Conservation (phyloP, 2,329 filamentous ascomycete genomes). For the Teratosphaeria gauchensis region DNA sequence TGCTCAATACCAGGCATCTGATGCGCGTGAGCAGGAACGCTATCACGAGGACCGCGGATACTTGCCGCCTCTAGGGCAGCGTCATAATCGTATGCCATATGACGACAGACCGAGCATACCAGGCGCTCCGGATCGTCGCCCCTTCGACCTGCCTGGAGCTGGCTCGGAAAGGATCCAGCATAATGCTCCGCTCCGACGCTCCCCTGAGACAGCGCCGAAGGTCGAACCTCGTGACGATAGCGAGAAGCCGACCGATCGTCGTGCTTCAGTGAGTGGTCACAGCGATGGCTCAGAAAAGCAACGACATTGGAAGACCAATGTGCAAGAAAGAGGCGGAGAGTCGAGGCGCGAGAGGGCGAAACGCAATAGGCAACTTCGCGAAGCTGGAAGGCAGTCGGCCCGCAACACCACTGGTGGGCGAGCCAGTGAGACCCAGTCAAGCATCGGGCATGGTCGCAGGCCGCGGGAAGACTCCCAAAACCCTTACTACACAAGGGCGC, state of each 20-base stretch:
- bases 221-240: background rate
- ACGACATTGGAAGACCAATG: background rate
- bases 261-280: background rate
- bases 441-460: background rate
- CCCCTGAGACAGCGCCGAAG: background rate
- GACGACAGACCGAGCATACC: background rate
- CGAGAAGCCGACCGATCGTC: background rate
- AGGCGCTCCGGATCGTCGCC: background rate
- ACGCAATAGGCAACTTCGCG: slow-evolving; percentile 1
- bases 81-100: background rate
- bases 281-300: background rate
- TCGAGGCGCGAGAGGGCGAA: background rate
- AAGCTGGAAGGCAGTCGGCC: background rate
- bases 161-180: background rate
- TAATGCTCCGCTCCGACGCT: background rate
- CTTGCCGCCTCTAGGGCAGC: background rate
- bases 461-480: background rate
- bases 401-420: background rate
- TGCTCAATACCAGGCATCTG: background rate
- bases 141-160: background rate
- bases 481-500: background rate
- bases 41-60: background rate
- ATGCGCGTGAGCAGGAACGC: background rate
- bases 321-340: background rate
- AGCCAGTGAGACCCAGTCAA: background rate